A percentile compares a stretch with the other conserved stretches of the same genome.
Evolutionary conservation across 2,329 filamentous ascomycete genomes (phyloP).

Genomic region (Rhynchosporium secalis): DNA sequence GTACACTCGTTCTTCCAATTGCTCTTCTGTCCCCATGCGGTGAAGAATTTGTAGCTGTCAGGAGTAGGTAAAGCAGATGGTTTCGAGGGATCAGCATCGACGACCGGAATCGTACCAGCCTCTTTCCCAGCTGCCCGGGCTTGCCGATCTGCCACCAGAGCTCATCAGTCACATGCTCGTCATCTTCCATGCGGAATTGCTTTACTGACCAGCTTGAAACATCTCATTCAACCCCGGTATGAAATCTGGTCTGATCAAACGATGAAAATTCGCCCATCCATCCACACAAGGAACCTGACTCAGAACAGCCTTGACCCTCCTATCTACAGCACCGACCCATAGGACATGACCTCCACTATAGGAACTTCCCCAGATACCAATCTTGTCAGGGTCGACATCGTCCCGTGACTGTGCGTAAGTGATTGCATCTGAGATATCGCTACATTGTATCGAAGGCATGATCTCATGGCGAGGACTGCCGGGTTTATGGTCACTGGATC

Average conservation of each 20-base stretch:
- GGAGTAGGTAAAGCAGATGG: constrained; percentile 40
- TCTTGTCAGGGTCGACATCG: constrained; percentile 39
- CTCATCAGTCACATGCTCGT: constrained; percentile 23
- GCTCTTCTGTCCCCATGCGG: constrained; percentile 38
- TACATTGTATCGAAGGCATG: constrained; percentile 37
- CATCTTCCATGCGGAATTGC: constrained; percentile 13
- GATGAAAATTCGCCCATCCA: constrained; percentile 42
- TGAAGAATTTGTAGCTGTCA: constrained; percentile 42
- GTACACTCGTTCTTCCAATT: constrained; percentile 45
- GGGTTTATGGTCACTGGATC: constrained; percentile 36
- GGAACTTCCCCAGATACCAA: constrained; percentile 43
- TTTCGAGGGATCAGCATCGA: constrained; percentile 38
- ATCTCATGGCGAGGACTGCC: constrained; percentile 41
- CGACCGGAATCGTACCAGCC: constrained; percentile 38
- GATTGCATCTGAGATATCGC: constrained; percentile 43
- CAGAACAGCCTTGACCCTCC: constrained; percentile 44
- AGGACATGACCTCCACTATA: constrained; percentile 45
- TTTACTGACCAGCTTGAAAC: constrained; percentile 24
- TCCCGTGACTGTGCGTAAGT: constrained; percentile 40
- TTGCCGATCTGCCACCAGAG: constrained; percentile 37
- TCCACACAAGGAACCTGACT: constrained; percentile 42
- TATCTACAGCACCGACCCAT: constrained; percentile 43
- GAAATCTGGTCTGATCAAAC: constrained; percentile 40
- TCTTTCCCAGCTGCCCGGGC: constrained; percentile 40
- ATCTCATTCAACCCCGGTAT: constrained; percentile 19